phyloP scores from a whole-genome alignment of 495 filamentous ascomycete genomes.

The Parmelia sp. region DNA sequence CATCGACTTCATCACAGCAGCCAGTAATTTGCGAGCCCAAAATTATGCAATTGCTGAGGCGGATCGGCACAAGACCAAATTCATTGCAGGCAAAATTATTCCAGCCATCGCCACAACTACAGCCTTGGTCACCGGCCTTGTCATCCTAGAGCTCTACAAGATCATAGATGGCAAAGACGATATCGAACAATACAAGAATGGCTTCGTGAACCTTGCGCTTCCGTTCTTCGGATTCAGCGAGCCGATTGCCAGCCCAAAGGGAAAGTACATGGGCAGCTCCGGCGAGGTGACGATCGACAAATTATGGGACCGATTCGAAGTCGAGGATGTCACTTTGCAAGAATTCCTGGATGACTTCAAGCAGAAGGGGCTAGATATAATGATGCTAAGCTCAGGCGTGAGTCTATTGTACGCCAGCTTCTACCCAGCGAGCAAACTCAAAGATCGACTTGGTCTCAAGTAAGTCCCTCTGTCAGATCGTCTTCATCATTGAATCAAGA shows the following conservation, averaged over 20 bases:
- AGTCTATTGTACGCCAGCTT: conserved; percentile 95
- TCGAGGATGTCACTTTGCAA: conserved; percentile 73
- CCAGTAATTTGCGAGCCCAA: conserved; percentile 91
- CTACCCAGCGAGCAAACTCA: conserved; percentile 80
- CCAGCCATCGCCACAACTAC: conserved; percentile 98
- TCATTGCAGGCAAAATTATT: conserved; percentile 99
- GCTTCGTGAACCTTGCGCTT: conserved; percentile 93
- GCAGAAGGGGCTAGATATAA: conserved; percentile 70
- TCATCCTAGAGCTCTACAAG: conserved; percentile 92
- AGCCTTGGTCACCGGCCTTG: conserved; percentile 88
- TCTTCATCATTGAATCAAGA: conserved; percentile 10
- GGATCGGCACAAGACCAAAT: conserved; percentile 96
- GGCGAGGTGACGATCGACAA: conserved; percentile 84
- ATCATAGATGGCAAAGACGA: conserved; percentile 90
- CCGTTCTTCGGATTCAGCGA: conserved; percentile 98
- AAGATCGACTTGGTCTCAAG: conserved; percentile 67
- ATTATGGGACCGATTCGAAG: conserved; percentile 97
- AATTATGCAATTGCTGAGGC: conserved; percentile 94
- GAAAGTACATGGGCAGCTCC: conserved; percentile 67
- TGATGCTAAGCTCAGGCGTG: conserved; percentile 93
- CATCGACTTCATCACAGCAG: conserved; percentile 98
- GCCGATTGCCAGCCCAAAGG: conserved; percentile 86
- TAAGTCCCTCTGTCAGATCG: conserved; percentile 38
- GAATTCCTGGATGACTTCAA: conserved; percentile 79
- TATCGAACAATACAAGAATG: conserved; percentile 98